phyloP scores from a whole-genome alignment of 805 yeast species.

The Barnettozyma wickerhamii region DNA sequence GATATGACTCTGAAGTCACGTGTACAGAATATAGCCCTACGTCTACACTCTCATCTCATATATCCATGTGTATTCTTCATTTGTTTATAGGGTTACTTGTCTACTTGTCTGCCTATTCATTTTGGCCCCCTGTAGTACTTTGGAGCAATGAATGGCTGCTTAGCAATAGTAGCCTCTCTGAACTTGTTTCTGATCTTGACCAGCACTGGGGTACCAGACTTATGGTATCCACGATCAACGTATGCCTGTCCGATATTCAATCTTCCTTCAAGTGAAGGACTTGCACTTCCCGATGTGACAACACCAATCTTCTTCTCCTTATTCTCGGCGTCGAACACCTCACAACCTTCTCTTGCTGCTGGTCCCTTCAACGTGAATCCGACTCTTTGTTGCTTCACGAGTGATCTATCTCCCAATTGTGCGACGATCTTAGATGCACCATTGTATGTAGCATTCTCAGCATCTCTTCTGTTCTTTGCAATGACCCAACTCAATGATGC shows the following conservation, averaged over 20 bases:
- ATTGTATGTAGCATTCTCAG: constrained; percentile 51
- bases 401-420: constrained; percentile 64
- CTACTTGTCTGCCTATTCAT: too few relatives aligned
- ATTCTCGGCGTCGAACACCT: constrained; percentile 53
- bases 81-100: too few relatives aligned
- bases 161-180: constrained; percentile 70
- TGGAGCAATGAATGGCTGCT: constrained; percentile 80
- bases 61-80: too few relatives aligned
- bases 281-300: constrained; percentile 59
- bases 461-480: constrained; percentile 68
- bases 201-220: constrained; percentile 66
- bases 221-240: constrained; percentile 63
- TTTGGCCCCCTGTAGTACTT: constrained; percentile 52
- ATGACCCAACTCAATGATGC: constrained; percentile 88
- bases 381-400: constrained; percentile 57
- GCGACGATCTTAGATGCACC: constrained; percentile 67
- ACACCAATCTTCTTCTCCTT: constrained; percentile 46
- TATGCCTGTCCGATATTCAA: constrained; percentile 91
- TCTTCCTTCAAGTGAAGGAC: constrained; percentile 63
- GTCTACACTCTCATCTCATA: too few relatives aligned
- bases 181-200: constrained; percentile 82
- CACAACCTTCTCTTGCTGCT: constrained; percentile 81
- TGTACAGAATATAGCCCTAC: too few relatives aligned
- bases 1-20: neutral
- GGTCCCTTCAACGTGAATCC: constrained; percentile 78